Evolutionary conservation across 2,329 filamentous ascomycete species (phyloP), one percentile per base, ranked within the genome.

Genomic region (Zymoseptoria brevis): DNA sequence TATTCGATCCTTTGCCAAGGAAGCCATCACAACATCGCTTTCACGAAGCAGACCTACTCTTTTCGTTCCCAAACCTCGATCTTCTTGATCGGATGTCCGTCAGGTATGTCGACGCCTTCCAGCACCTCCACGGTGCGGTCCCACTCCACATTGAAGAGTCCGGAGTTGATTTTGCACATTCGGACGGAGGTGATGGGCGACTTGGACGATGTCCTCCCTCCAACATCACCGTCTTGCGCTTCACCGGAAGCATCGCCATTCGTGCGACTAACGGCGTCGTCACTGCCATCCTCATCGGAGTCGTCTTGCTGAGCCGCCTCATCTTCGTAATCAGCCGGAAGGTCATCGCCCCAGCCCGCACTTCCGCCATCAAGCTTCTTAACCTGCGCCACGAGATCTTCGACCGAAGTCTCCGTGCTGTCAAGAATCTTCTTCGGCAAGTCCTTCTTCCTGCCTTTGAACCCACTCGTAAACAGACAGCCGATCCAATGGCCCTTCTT

Each of bases 121-220:
- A 86, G 56, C 1, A 80, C 69, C 4, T 61, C 64, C 58, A 73
- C 74, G 0, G 81, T 83, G 35, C 72, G 67, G 57, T 74, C 69
- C 83, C 83, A 86, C 11, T 76, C 72, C 24, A 86, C 81, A 0
- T 71, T 73, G 67, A 86, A 86, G 35, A 80, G 69, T 0, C 81
- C 83, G 24, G 81, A 79, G 66, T 86, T 86, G 63, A 86, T 62
- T 57, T 50, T 62, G 51, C 64, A 67, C 61, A 67, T 68, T 45
- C 67, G 53, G 24, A 68, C 58, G 54, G 67, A 63, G 8, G 53
- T 56, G 19, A 64, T 48, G 19, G 24, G 24, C 19, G 21, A 11
- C 3, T 52, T 52, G 5, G 24, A 26, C 5, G 50, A 8, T 6
- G 0, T 16, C 16, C 54, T n/a, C 3, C 49, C 50, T 7, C 41